These are phyloP conservation scores for Nitzschia sp. DNA, from an alignment of 108 stramenopile genomes.

Conservation along the genomic window DNA sequence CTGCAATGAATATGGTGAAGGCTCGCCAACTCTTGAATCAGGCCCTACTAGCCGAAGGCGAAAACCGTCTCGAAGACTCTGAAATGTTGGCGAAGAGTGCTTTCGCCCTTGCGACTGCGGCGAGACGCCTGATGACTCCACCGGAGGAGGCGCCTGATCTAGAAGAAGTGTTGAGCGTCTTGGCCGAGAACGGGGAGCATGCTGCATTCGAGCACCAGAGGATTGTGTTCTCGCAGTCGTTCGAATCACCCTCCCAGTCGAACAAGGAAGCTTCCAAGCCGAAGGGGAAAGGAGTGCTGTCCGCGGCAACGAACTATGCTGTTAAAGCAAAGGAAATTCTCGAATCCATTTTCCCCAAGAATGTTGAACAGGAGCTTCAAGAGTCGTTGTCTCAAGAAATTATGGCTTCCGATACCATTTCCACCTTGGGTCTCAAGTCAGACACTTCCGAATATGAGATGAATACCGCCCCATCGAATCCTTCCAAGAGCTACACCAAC, in stretches of 20 bases:
- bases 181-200: constrained; percentile 31
- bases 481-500: constrained; percentile 8
- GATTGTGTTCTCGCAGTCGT: constrained; percentile 12
- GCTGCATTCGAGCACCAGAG: constrained; percentile 15
- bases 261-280: background rate
- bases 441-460: constrained; percentile 31
- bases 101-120: constrained; percentile 21
- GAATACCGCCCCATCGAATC: background rate
- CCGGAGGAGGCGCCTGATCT: constrained; percentile 17
- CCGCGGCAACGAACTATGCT: constrained; percentile 16
- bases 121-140: constrained; percentile 15
- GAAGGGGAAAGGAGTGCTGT: background rate
- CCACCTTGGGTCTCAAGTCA: constrained; percentile 29
- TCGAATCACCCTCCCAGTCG: constrained; percentile 4
- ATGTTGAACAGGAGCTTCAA: constrained; percentile 12
- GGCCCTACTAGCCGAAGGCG: constrained; percentile 10
- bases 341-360: constrained; percentile 31
- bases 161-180: constrained; percentile 21
- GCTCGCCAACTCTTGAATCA: constrained; percentile 23
- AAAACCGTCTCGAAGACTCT: constrained; percentile 8
- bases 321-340: constrained; percentile 19
- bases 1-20: constrained; percentile 12
- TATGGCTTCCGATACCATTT: constrained; percentile 13
- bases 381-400: constrained; percentile 4
- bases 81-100: constrained; percentile 23